Base-by-base conservation (phyloP, 768 basidiomycete species). In the Trametes cubensis region DNA sequence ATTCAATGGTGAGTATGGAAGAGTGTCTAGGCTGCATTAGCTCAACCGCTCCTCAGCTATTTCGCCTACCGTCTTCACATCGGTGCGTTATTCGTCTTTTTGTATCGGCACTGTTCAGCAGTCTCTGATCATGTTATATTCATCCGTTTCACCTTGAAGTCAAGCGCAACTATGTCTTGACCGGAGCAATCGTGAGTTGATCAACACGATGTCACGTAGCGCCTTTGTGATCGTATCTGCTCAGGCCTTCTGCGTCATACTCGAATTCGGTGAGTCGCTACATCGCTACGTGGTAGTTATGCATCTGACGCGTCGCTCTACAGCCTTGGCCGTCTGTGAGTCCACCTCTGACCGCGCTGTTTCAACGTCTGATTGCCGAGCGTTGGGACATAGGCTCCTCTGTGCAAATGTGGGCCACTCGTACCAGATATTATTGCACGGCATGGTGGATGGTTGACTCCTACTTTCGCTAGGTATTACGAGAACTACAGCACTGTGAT, bases 301-400 rank as follows among this genome's bases (percentile, higher is more conserved):
- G 41, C 25, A 28, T 46, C 11, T n/a, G 18, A 42, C 40, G 5
- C 6, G 10, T 20, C 10, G 13, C 20, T 18, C 8, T 11, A 3
- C 53, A 62, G 61, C 47, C 0, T 40, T 50, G 21, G 39, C 54
- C 8, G 42, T 55, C 13, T 34, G 61, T 62, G 38, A 62, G 61
- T 46, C 21, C n/a, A 6, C 14, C 20, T 23, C 2, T 17, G 2
- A 23, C 8, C 20, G 4, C n/a, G 34, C 18, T 10, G 38, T 18
- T 13, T 15, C 14, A 25, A 15, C 6, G 15, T 7, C 40, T 54
- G 14, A 54, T 14, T 20, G 13, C 39, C 5, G 25, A 40, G 11
- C 14, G 53, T 5, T 6, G 21, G 15, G 2, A 8, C 13, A 2
- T 17, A 55, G 54, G 26, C 8, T 34, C 54, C 18, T 41, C 21